Base-by-base conservation (phyloP, 176 grass and related monocot genomes). In the Olyra latifolia region DNA sequence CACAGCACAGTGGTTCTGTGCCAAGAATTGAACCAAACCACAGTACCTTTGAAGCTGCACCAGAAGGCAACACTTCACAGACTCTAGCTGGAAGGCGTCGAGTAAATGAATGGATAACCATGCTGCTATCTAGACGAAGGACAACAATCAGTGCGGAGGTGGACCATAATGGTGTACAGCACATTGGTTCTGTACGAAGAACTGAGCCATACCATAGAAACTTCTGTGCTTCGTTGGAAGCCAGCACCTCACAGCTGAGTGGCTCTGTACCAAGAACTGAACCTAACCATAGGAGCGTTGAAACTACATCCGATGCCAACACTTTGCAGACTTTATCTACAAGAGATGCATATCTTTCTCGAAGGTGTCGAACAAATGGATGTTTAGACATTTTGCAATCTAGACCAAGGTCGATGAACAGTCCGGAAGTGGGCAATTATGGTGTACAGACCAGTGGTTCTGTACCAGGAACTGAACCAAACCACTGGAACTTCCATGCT, bases 361-460 rank as follows among this genome's bases (percentile, higher is more conserved):
- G 79, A 55, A 86, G 83, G 25, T 74, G 74, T 63, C 69, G 19
- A 44, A 89, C 89, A 74, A 79, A 69, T 46, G 56, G 69, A 38
- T 72, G 69, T 35, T 91, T 97, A 76, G 76, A 83, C 1, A 85
- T 87, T 80, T 70, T 97, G 60, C 72, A 93, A 53, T 66, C 88
- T 76, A 79, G 85, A 71, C 63, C 71, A 16, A 69, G 80, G 29
- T 66, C 52, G 6, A 79, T 25, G 6, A 63, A 69, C 25, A 62
- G 46, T 71, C 57, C 16, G 65, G 57, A 48, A 3, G 7, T 35
- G 9, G 58, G 12, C 19, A 17, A 44, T 60, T 41, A 16, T 83
- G 65, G 22, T 52, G 32, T 19, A 24, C 52, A 57, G 4, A 8
- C 28, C 11, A 48, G 47, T 80, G 54, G 60, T 74, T 46, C 10